Conservation (phyloP, 805 yeast species). For the Candida dajiaensis region DNA sequence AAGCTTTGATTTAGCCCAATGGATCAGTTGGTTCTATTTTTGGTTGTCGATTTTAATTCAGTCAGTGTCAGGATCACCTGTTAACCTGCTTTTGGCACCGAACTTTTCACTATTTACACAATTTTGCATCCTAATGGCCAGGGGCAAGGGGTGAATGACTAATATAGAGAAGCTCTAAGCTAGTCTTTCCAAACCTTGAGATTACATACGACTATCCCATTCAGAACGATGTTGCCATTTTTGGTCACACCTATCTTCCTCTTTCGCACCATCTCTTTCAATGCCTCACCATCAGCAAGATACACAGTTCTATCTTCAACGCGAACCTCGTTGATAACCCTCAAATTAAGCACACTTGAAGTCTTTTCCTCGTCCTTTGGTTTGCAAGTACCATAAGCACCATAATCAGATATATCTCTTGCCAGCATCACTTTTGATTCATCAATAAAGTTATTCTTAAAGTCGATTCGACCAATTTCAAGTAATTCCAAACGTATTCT, state of each 20-base stretch:
- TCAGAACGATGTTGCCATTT: constrained; percentile 3
- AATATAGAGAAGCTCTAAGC: background rate
- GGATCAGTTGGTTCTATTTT: no score
- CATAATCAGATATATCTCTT: constrained; percentile 4
- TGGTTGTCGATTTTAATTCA: no score
- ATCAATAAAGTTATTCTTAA: constrained; percentile 29
- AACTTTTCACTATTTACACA: no score
- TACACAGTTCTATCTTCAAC: constrained; percentile 7
- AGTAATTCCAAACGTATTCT: constrained; percentile 43
- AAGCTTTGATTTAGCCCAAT: no score
- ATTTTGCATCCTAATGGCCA: no score
- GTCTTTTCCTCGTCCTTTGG: constrained; percentile 8
- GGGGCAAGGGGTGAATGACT: background rate
- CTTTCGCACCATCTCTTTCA: background rate
- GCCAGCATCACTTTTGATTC: constrained; percentile 13
- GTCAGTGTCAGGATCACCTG: no score
- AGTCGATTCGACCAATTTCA: constrained; percentile 34
- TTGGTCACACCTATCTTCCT: constrained; percentile 2
- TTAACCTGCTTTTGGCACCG: no score
- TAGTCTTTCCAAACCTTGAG: background rate
- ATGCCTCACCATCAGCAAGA: constrained; percentile 3
- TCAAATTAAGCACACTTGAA: constrained; percentile 14
- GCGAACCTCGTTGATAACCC: constrained; percentile 19
- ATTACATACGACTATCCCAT: constrained; percentile 4
- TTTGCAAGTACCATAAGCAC: constrained; percentile 8